Conservation (phyloP, 2,329 filamentous ascomycete genomes). For the Aspergillus costaricaensis region DNA sequence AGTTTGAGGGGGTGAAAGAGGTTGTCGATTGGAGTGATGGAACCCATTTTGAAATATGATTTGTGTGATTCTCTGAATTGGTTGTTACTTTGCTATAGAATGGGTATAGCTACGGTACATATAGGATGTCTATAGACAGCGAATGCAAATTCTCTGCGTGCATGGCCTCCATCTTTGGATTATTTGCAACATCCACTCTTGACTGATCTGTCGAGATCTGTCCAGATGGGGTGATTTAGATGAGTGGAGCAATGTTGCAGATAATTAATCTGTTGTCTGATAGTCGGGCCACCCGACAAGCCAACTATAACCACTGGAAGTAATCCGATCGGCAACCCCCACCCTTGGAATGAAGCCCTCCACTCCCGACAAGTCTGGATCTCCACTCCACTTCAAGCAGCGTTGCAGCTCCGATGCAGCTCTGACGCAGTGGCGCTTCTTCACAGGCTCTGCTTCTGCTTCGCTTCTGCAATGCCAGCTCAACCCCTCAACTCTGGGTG, state of each 20-base stretch:
- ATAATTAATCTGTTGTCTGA: too few relatives aligned
- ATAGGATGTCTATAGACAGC: background rate
- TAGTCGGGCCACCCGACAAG: background rate
- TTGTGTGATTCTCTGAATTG: background rate
- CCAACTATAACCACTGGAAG: too few relatives aligned
- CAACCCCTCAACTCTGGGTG: too few relatives aligned
- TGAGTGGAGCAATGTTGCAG: too few relatives aligned
- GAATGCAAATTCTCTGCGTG: background rate
- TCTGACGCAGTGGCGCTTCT: too few relatives aligned
- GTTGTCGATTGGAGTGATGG: slow-evolving; percentile 23
- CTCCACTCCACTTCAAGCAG: too few relatives aligned
- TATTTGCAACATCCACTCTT: background rate
- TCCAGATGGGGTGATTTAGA: too few relatives aligned
- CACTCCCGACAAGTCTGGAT: background rate
- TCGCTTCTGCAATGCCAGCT: too few relatives aligned
- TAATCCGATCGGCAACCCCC: background rate
- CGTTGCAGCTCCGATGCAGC: too few relatives aligned
- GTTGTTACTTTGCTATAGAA: background rate
- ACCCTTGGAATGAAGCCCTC: background rate
- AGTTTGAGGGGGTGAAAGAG: slow-evolving; percentile 41
- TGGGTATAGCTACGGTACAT: background rate
- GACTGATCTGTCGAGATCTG: background rate
- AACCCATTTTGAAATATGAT: slow-evolving; percentile 22
- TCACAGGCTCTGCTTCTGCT: too few relatives aligned
- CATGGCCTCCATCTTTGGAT: background rate